phyloP scores from a whole-genome alignment of 768 basidiomycete species.

The Epithele typhae region DNA sequence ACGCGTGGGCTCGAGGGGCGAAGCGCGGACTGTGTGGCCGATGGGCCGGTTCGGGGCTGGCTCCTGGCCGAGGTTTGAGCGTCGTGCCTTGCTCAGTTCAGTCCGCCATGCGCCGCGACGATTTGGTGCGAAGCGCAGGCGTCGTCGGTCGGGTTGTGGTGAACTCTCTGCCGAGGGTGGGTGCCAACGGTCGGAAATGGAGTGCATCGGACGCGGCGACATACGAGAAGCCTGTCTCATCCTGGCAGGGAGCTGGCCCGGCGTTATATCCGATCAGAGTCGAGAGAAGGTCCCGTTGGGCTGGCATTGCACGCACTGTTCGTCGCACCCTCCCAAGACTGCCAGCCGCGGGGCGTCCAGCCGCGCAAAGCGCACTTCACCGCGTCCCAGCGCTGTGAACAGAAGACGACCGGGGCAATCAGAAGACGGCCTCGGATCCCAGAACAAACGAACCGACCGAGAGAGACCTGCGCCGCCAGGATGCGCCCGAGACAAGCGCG shows the following conservation, averaged over 20 bases:
- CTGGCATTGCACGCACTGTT: neutral
- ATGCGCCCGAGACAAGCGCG: no score
- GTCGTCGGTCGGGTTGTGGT: neutral
- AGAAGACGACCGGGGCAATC: no score
- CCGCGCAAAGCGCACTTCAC: neutral
- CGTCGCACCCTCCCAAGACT: neutral
- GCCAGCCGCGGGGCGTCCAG: neutral
- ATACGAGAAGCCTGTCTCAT: no score
- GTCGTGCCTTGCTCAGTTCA: neutral
- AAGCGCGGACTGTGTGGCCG: neutral
- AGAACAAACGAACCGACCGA: no score
- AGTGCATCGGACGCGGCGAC: no score
- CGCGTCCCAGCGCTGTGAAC: no score
- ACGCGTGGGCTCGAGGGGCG: neutral
- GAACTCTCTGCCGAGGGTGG: neutral
- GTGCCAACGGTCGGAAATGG: no score
- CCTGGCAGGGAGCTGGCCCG: no score
- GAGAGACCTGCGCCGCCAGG: no score
- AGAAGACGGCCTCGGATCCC: no score
- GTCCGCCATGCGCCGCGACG: neutral
- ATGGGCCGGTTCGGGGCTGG: neutral
- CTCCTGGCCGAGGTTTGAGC: neutral
- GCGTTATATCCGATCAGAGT: no score
- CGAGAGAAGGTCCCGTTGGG: no score
- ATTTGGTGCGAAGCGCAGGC: neutral